Conservation (phyloP, 306 rosid genomes). For the Dalbergia cochinchinensis region DNA sequence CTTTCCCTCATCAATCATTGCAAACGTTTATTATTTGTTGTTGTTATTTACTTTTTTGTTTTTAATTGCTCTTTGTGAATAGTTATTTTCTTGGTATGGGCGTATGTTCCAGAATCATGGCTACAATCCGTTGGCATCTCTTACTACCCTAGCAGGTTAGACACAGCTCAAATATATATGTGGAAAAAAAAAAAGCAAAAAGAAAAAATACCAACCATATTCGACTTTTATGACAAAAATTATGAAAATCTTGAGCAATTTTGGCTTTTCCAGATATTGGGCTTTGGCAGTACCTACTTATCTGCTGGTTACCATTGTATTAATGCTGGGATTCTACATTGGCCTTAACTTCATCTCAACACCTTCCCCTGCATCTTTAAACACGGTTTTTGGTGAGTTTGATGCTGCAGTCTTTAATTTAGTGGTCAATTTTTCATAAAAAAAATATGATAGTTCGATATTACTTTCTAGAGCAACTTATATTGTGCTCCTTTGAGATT, state of each 20-base stretch:
- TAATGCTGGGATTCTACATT: slow-evolving; percentile 73
- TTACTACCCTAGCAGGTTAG: slow-evolving; percentile 93
- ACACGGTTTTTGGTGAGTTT: slow-evolving; percentile 75
- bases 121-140: slow-evolving; percentile 81
- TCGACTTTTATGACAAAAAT: slow-evolving; percentile 7
- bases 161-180: background rate
- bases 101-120: slow-evolving; percentile 91
- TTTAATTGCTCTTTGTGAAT: slow-evolving; percentile 36
- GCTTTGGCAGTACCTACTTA: slow-evolving; percentile 87
- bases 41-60: background rate
- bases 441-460: background rate
- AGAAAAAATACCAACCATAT: background rate
- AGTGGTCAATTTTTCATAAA: slow-evolving; percentile 5
- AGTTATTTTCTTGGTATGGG: slow-evolving; percentile 94
- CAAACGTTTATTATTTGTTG: too few relatives aligned
- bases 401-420: slow-evolving; percentile 1
- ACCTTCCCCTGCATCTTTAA: slow-evolving; percentile 72
- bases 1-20: too few relatives aligned
- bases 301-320: slow-evolving; percentile 67
- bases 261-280: slow-evolving; percentile 76
- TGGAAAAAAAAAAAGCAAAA: too few relatives aligned
- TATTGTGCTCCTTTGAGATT: too few relatives aligned
- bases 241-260: background rate
- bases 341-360: slow-evolving; percentile 93
- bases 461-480: background rate